Conservation (phyloP, 2,329 filamentous ascomycete genomes). For the Talaromyces sp. region DNA sequence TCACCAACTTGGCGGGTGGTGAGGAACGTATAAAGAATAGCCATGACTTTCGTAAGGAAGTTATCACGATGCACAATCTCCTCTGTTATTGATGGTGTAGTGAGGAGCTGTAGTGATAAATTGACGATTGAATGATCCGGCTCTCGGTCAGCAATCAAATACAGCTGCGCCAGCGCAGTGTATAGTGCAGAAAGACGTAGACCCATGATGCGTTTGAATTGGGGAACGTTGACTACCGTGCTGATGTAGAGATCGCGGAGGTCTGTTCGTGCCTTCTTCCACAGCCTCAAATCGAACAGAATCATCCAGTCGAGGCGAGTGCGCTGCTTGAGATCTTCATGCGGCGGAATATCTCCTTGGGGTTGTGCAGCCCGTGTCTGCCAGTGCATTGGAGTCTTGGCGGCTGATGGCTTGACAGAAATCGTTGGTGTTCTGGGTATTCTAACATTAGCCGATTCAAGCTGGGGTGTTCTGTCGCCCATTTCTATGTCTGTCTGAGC, state of each 20-base stretch:
- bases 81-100: constrained; percentile 90
- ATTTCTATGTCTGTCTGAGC: constrained; percentile 14
- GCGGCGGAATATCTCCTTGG: constrained; percentile 58
- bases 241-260: constrained; percentile 91
- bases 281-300: constrained; percentile 87
- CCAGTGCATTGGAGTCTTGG: constrained; percentile 70
- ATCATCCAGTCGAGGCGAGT: constrained; percentile 92
- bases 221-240: constrained; percentile 88
- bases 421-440: constrained; percentile 75
- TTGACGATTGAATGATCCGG: constrained; percentile 99
- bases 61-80: constrained; percentile 94
- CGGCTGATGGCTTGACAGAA: constrained; percentile 34
- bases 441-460: constrained; percentile 41
- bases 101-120: constrained; percentile 91
- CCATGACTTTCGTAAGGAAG: constrained; percentile 90
- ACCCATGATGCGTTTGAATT: constrained; percentile 91
- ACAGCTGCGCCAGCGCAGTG: constrained; percentile 86
- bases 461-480: constrained; percentile 13
- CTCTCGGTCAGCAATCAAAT: constrained; percentile 91
- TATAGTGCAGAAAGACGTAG: constrained; percentile 93
- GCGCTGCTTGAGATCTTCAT: constrained; percentile 83
- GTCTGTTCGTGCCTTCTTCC: constrained; percentile 91
- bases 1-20: constrained; percentile 94
- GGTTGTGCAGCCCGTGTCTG: constrained; percentile 71
- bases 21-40: constrained; percentile 94